phyloP scores from a whole-genome alignment of 2,329 filamentous ascomycete genomes.

The Curvularia verruculosa region DNA sequence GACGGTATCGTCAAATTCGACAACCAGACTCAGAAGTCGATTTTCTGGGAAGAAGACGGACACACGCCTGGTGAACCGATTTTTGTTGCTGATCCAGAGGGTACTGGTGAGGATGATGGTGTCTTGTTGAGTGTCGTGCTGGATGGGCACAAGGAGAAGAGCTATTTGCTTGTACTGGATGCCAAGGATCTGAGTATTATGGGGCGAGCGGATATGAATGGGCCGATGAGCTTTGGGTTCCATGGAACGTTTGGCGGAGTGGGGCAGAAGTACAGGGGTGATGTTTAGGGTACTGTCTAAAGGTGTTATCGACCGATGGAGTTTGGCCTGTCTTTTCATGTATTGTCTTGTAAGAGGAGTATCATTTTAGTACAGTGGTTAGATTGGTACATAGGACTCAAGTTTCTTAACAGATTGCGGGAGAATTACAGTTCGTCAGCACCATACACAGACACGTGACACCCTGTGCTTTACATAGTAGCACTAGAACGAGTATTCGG shows the following conservation, averaged over 20 bases:
- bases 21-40: conserved; percentile 56
- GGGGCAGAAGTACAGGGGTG: conserved; percentile 16
- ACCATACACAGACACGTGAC: no score
- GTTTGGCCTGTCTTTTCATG: neutral
- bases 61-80: conserved; percentile 74
- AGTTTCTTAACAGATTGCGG: no score
- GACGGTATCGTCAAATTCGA: conserved; percentile 72
- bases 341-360: no score
- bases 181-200: conserved; percentile 67
- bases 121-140: conserved; percentile 68
- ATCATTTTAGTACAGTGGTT: no score
- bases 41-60: conserved; percentile 64
- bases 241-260: conserved; percentile 62
- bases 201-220: conserved; percentile 67
- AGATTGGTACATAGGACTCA: no score
- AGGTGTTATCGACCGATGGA: neutral
- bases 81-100: conserved; percentile 63
- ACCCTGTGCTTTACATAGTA: no score
- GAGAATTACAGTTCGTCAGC: no score
- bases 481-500: no score
- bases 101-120: conserved; percentile 65
- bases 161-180: conserved; percentile 70
- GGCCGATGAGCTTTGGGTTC: conserved; percentile 68
- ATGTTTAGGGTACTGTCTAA: conserved; percentile 10
- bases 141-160: conserved; percentile 63